phyloP scores from a whole-genome alignment of 139 green algal species.

The Chlamydomonas incerta region DNA sequence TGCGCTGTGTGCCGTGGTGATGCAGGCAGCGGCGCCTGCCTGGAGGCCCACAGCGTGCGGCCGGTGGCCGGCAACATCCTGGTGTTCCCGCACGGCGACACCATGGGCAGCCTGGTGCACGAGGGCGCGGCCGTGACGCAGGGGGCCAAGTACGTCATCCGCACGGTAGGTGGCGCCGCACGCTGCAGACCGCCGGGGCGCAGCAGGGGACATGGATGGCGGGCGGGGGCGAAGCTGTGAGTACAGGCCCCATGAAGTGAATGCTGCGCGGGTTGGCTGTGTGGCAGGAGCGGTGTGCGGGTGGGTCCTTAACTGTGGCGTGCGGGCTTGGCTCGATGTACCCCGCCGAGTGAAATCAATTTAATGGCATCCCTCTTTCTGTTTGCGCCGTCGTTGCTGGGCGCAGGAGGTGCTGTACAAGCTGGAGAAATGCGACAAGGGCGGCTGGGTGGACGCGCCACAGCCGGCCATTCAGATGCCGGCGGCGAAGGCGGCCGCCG shows the following conservation, averaged over 20 bases:
- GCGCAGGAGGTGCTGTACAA: slow-evolving; percentile 68
- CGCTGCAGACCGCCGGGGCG: no score
- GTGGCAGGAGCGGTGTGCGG: no score
- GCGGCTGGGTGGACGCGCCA: slow-evolving; percentile 6
- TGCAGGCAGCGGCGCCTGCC: slow-evolving; percentile 28
- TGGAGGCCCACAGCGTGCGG: slow-evolving; percentile 61
- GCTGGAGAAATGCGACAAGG: slow-evolving; percentile 23
- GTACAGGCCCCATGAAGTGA: no score
- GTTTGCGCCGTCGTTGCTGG: no score
- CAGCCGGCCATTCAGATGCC: slow-evolving; percentile 34
- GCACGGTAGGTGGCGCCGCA: slow-evolving; percentile 39
- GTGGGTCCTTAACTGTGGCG: no score
- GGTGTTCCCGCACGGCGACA: slow-evolving; percentile 72
- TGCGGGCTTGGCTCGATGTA: no score
- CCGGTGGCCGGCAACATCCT: slow-evolving; percentile 62
- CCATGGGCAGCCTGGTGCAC: slow-evolving; percentile 58
- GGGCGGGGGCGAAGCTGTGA: no score
- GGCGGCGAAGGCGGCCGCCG: no score
- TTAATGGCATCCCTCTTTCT: no score
- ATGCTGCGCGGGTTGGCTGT: no score
- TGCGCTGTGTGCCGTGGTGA: neutral
- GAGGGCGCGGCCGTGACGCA: slow-evolving; percentile 49
- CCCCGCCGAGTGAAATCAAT: no score
- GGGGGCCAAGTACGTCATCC: slow-evolving; percentile 56
- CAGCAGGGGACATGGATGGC: no score